Evolutionary conservation across 257 asterid species (phyloP).

Genomic region (Solanum dulcamara): DNA sequence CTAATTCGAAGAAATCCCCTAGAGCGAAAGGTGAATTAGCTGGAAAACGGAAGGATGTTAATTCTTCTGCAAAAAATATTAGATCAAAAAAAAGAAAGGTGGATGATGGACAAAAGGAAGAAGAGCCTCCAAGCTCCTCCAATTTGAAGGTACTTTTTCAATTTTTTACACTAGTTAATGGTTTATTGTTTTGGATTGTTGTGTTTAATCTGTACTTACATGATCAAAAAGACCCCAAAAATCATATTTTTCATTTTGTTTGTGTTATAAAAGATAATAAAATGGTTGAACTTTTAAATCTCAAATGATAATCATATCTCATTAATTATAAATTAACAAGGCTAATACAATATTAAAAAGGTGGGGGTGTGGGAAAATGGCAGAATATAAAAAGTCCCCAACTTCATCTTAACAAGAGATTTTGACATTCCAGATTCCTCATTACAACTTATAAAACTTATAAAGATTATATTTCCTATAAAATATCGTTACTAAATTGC

Average conservation of each 20-base stretch:
- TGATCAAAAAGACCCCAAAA: not conserved
- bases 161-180: not conserved
- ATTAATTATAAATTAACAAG: not conserved
- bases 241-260: not conserved
- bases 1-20: not conserved
- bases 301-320: not conserved
- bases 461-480: not conserved
- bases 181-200: not conserved
- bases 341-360: not conserved
- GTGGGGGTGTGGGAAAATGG: not conserved
- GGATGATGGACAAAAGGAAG: not conserved
- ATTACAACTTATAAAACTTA: not conserved
- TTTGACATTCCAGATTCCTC: not conserved
- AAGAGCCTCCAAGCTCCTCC: not conserved
- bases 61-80: not conserved
- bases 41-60: not conserved
- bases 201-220: not conserved
- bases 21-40: not conserved
- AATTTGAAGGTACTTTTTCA: not conserved
- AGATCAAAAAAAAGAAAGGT: not conserved
- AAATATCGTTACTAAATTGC: not conserved
- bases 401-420: not conserved
- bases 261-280: not conserved
- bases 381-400: not conserved
- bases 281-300: not conserved